phyloP scores from a whole-genome alignment of 2,329 filamentous ascomycete genomes.

The Cyclaneusma minus region DNA sequence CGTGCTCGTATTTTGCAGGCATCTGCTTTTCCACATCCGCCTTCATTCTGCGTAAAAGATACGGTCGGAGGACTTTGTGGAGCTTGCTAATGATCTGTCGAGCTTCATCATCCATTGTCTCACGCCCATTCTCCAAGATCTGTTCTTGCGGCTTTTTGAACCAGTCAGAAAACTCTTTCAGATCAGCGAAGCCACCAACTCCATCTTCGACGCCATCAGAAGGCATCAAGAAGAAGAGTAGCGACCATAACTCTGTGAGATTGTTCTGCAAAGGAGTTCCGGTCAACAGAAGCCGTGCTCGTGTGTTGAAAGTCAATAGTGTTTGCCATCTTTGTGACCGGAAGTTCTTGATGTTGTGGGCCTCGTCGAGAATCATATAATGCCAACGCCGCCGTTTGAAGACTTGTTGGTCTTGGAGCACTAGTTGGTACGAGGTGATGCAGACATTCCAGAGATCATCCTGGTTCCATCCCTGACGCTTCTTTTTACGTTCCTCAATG shows the following conservation, averaged over 20 bases:
- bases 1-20: constrained; percentile 94
- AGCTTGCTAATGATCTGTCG: constrained; percentile 84
- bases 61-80: constrained; percentile 85
- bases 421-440: constrained; percentile 94
- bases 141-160: constrained; percentile 92
- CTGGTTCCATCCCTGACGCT: constrained; percentile 85
- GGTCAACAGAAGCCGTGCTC: constrained; percentile 72
- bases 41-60: constrained; percentile 79
- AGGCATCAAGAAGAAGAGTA: constrained; percentile 93
- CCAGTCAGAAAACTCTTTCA: constrained; percentile 94
- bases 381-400: constrained; percentile 92
- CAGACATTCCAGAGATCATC: constrained; percentile 93
- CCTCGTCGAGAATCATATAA: constrained; percentile 95
- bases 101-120: constrained; percentile 88
- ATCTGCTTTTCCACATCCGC: constrained; percentile 98
- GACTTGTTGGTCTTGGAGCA: constrained; percentile 83
- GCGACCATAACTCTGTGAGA: constrained; percentile 88
- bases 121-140: constrained; percentile 85
- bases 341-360: constrained; percentile 99
- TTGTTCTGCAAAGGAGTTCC: constrained; percentile 96
- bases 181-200: constrained; percentile 77
- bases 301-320: constrained; percentile 82
- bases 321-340: constrained; percentile 96
- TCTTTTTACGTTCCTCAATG: constrained; percentile 79
- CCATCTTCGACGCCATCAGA: constrained; percentile 59